Percentiles rank a stretch among this genome's conserved stretches.
Evolutionary conservation across 192 early-diverging fungal species (phyloP).

Genomic region (Coemansia biformis): DNA sequence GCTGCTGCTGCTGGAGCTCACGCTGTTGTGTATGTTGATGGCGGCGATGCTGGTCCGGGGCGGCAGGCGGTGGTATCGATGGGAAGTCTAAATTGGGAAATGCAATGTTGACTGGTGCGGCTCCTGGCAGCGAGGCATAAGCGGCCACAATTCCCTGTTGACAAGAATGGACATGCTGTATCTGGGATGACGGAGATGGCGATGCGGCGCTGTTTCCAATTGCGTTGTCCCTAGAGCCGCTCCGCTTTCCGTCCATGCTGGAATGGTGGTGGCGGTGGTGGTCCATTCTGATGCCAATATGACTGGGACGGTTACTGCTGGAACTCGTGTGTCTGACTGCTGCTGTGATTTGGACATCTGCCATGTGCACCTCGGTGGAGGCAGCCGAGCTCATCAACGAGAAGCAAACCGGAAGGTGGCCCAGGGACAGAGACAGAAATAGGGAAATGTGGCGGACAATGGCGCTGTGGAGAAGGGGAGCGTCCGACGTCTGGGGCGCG

Average conservation of each 20-base stretch:
- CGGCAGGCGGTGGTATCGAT: slow-evolving; percentile 17
- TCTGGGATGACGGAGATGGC: slow-evolving; percentile 1
- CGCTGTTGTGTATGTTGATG: slow-evolving; percentile 5
- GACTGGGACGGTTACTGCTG: slow-evolving; percentile 1
- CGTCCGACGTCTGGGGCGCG: too few species aligned
- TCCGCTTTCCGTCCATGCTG: slow-evolving; percentile 6
- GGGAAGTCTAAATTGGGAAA: slow-evolving; percentile 19
- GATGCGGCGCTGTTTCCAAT: slow-evolving; percentile 9
- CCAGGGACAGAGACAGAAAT: too few species aligned
- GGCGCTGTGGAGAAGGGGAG: background rate
- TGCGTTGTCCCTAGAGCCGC: too few species aligned
- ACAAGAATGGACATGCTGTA: slow-evolving; percentile 2
- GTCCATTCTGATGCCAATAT: too few species aligned
- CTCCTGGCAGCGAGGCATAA: background rate
- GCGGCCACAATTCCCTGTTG: background rate
- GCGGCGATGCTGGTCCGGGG: slow-evolving; percentile 4
- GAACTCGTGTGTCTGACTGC: slow-evolving; percentile 2
- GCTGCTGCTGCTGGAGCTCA: too few species aligned
- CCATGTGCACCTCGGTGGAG: slow-evolving; percentile 31
- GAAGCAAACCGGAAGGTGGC: background rate
- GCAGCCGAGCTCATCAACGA: slow-evolving; percentile 41
- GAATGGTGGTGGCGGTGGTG: too few species aligned
- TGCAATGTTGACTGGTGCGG: slow-evolving; percentile 2
- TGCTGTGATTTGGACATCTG: slow-evolving; percentile 32
- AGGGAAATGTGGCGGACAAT: too few species aligned